phyloP scores from a whole-genome alignment of 1,284 basidiomycete genomes.

The Trametes sp. region DNA sequence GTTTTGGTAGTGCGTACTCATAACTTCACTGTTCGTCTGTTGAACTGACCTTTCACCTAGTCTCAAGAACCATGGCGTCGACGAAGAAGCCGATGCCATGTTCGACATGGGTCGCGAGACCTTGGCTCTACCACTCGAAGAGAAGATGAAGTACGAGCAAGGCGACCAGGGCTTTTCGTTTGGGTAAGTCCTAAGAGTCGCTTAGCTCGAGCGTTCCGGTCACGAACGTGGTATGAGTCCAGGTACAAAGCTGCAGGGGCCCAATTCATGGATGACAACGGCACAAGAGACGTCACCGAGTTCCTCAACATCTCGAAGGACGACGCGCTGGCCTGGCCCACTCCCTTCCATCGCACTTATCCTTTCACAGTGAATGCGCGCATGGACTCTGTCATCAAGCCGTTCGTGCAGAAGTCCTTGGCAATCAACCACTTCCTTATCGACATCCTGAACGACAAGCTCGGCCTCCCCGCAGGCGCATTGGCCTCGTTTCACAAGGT shows the following conservation, averaged over 20 bases:
- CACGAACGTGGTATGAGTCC: background rate
- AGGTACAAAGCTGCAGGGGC: conserved; percentile 45
- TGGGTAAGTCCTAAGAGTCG: conserved; percentile 32
- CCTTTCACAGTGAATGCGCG: conserved; percentile 43
- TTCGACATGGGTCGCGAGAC: conserved; percentile 45
- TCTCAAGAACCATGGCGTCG: conserved; percentile 45
- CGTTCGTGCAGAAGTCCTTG: conserved; percentile 43
- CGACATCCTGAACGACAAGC: conserved; percentile 40
- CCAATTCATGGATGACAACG: conserved; percentile 42
- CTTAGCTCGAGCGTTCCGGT: background rate
- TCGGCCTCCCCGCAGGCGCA: conserved; percentile 43
- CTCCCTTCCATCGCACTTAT: conserved; percentile 39
- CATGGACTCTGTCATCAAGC: conserved; percentile 43
- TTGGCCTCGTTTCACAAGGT: conserved; percentile 38
- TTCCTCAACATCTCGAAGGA: conserved; percentile 44
- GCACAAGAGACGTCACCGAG: conserved; percentile 41
- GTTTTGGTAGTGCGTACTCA: conserved; percentile 44
- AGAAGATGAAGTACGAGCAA: conserved; percentile 45
- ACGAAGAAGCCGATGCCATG: conserved; percentile 42
- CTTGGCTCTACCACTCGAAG: conserved; percentile 42
- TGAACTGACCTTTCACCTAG: conserved; percentile 21
- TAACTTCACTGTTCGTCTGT: background rate
- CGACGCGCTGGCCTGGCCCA: conserved; percentile 44
- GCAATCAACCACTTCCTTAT: conserved; percentile 43
- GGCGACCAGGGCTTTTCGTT: conserved; percentile 43